Base-by-base conservation (phyloP, 768 basidiomycete genomes). In the Pisolithus orientalis region DNA sequence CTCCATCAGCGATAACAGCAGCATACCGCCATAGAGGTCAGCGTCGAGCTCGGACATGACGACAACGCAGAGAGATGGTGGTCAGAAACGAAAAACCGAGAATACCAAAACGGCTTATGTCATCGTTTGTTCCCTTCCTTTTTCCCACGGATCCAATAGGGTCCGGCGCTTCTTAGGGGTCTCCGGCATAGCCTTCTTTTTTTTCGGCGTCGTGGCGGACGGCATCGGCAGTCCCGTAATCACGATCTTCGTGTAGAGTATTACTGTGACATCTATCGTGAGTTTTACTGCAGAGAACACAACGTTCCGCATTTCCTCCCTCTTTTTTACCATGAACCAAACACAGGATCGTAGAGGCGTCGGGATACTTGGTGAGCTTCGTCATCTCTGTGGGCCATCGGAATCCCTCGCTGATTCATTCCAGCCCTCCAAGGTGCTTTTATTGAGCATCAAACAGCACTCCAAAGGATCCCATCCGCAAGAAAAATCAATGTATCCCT, bases 401-500 rank as follows among this genome's bases (percentile, higher is more conserved):
- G 11, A 5, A 32, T 51, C 2, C 11, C 44, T 51, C 49, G 57
- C 34, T n/a, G 13, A 28, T 16, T 29, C 16, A 25, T 17, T 28
- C 25, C 62, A 92, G 94, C 94, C 37, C 77, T 97, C 39, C 94
- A 96, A 67, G 94, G 94, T 42, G 93, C 93, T 8, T 96, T 97
- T 65, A 75, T 79, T 14, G 94, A 97, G 70, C 94, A 97, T 67
- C 79, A 89, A 65, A 68, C 72, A 28, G 82, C 81, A 56, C 77
- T 92, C 29, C 77, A 85, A 64, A 79, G 77, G 62, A 68, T 83
- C 52, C 69, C 75, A 28, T 62, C 76, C 24, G 72, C 73, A 56
- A 63, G 67, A 39, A 75, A 69, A 55, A 67, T 86, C 53, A 64
- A 61, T 37, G 71, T 79, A 39, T 61, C 79, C 45, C 78, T 83